Percentiles rank a stretch among this genome's conserved stretches.
phyloP scores from a whole-genome alignment of 768 basidiomycete species.

The Phanerodontia chrysosporium region DNA sequence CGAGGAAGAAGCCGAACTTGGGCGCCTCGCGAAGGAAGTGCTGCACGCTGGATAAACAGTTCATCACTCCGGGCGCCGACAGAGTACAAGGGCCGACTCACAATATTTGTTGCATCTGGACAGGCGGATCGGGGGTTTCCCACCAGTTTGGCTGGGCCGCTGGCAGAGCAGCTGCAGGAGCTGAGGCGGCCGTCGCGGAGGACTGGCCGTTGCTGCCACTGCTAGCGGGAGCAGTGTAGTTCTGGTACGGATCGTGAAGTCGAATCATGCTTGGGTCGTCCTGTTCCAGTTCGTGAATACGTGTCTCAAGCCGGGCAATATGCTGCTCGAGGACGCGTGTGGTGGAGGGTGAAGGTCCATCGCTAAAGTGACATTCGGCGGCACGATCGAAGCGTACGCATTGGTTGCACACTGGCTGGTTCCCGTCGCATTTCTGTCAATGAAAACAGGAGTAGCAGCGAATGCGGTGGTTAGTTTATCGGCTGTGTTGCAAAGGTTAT shows the following conservation, averaged over 20 bases:
- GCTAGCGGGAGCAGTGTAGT: neutral
- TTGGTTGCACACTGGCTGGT: conserved; percentile 56
- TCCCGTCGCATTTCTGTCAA: conserved; percentile 61
- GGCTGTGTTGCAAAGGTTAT: neutral
- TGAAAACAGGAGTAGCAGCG: neutral
- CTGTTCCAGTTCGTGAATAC: conserved; percentile 31
- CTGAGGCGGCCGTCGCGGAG: no score
- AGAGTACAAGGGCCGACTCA: neutral
- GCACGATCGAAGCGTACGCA: conserved; percentile 43
- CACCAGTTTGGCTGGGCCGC: conserved; percentile 10
- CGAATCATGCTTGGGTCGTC: conserved; percentile 57
- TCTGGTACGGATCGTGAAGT: conserved; percentile 54
- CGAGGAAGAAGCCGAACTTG: conserved; percentile 62
- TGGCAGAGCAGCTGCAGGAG: neutral
- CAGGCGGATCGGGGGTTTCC: conserved; percentile 13
- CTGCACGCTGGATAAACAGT: conserved; percentile 4
- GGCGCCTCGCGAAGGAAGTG: conserved; percentile 46
- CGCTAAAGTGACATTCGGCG: conserved; percentile 67
- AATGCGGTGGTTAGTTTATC: neutral
- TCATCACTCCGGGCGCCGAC: neutral
- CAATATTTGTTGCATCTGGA: conserved; percentile 4
- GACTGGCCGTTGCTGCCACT: neutral
- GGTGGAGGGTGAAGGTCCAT: conserved; percentile 53
- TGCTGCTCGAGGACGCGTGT: conserved; percentile 57
- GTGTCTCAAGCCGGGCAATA: conserved; percentile 47